Conservation (phyloP, 805 yeast species). For the Grigorovia transvaalensis region DNA sequence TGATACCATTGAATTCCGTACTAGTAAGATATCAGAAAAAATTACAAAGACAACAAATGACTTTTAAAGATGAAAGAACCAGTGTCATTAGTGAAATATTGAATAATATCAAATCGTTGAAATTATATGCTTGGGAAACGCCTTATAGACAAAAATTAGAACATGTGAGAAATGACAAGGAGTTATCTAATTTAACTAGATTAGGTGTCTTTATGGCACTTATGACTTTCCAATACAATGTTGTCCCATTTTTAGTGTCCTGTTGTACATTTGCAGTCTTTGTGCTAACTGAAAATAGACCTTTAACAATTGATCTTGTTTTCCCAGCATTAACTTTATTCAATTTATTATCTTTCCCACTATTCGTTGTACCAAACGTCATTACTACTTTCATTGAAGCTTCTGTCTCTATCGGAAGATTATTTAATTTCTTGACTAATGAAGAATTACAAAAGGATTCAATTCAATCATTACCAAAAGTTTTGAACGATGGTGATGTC, state of each 20-base stretch:
- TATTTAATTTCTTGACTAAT: conserved; percentile 59
- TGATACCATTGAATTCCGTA: conserved; percentile 70
- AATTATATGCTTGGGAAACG: conserved; percentile 90
- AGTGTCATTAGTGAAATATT: conserved; percentile 79
- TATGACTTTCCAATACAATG: conserved; percentile 65
- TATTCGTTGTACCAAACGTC: conserved; percentile 86
- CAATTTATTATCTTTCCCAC: conserved; percentile 82
- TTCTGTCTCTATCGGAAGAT: conserved; percentile 68
- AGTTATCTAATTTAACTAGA: conserved; percentile 60
- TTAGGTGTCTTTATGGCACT: conserved; percentile 67
- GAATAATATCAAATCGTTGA: conserved; percentile 84
- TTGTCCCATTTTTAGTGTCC: conserved; percentile 84
- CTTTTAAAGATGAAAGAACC: conserved; percentile 82
- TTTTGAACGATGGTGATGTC: conserved; percentile 49
- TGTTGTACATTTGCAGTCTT: conserved; percentile 82
- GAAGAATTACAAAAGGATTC: conserved; percentile 81
- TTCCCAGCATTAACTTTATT: conserved; percentile 85
- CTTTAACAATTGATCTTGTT: conserved; percentile 81
- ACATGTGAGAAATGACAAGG: conserved; percentile 79
- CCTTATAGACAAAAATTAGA: conserved; percentile 69
- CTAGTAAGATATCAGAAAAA: conserved; percentile 59
- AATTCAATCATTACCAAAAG: conserved; percentile 35
- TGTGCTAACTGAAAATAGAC: conserved; percentile 45
- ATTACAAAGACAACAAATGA: conserved; percentile 80
- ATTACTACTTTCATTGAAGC: conserved; percentile 82